A percentile compares a stretch with the other conserved stretches of the same genome.
Conservation (phyloP, 2,329 filamentous ascomycete species). For the Zelopaecilomyces penicillatus region DNA sequence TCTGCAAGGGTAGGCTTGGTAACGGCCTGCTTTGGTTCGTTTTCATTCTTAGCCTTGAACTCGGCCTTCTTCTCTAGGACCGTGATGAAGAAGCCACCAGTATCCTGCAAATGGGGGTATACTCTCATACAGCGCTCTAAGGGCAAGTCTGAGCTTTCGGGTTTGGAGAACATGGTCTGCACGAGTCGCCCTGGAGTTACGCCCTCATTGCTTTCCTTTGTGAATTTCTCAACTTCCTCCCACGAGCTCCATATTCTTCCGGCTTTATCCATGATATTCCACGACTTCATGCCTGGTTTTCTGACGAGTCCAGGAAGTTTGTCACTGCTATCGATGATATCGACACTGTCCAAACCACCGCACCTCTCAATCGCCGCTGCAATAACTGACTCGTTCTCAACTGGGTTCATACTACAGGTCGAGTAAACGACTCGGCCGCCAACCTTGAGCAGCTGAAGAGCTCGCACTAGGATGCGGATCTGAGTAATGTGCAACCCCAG, state of each 20-base stretch:
- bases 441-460: slow-evolving; percentile 91
- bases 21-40: slow-evolving; percentile 33
- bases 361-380: slow-evolving; percentile 83
- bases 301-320: slow-evolving; percentile 71
- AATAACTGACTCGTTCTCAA: slow-evolving; percentile 93
- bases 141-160: slow-evolving; percentile 54
- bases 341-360: slow-evolving; percentile 72
- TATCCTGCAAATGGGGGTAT: slow-evolving; percentile 93
- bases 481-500: slow-evolving; percentile 83
- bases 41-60: slow-evolving; percentile 68
- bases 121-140: slow-evolving; percentile 88
- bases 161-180: slow-evolving; percentile 74
- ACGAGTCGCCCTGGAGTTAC: slow-evolving; percentile 58
- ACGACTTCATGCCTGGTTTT: slow-evolving; percentile 65
- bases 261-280: slow-evolving; percentile 87
- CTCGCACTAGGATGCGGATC: slow-evolving; percentile 79
- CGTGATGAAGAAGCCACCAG: slow-evolving; percentile 94
- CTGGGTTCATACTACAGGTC: slow-evolving; percentile 96
- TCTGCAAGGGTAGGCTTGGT: slow-evolving; percentile 6
- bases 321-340: slow-evolving; percentile 75
- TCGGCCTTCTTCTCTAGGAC: slow-evolving; percentile 88
- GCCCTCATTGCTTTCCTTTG: slow-evolving; percentile 47
- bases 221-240: slow-evolving; percentile 68
- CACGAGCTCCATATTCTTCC: slow-evolving; percentile 72
- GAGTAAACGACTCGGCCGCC: slow-evolving; percentile 95